These are phyloP conservation scores for Misopates orontium DNA, from an alignment of 257 asterid genomes.

Conservation along the genomic window DNA sequence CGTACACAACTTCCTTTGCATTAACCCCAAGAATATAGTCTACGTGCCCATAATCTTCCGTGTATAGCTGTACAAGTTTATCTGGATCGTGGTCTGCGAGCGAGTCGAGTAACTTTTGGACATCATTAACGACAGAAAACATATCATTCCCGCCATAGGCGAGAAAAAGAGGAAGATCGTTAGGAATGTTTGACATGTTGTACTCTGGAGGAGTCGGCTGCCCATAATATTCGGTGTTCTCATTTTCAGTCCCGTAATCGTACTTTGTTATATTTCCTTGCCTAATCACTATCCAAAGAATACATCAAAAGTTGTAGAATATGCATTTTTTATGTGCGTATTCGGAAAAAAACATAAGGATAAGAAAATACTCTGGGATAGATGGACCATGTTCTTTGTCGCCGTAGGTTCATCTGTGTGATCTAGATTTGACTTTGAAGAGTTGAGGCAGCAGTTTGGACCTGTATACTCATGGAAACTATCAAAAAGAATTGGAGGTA, in stretches of 20 bases:
- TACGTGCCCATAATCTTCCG: conserved; percentile 54
- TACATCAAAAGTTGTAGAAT: background rate
- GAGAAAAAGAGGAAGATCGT: conserved; percentile 52
- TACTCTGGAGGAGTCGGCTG: conserved; percentile 56
- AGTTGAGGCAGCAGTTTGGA: conserved; percentile 47
- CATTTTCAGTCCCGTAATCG: conserved; percentile 53
- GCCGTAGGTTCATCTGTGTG: conserved; percentile 68
- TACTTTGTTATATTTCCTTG: conserved; percentile 51
- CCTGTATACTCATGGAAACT: conserved; percentile 35
- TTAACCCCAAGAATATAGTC: conserved; percentile 56
- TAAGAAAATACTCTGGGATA: conserved; percentile 41
- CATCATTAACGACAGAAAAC: conserved; percentile 51
- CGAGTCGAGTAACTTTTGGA: conserved; percentile 36
- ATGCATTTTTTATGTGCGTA: background rate
- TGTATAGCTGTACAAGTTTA: conserved; percentile 41
- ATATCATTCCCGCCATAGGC: conserved; percentile 64
- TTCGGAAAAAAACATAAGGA: background rate
- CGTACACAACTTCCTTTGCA: conserved; percentile 55
- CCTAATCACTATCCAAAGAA: conserved; percentile 32
- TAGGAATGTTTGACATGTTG: conserved; percentile 47
- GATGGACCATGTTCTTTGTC: conserved; percentile 50
- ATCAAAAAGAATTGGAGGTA: background rate
- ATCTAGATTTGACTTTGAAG: conserved; percentile 43
- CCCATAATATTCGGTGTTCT: conserved; percentile 57
- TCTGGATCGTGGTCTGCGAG: conserved; percentile 41